phyloP scores from a whole-genome alignment of 1,139 yeast species.

The Blastobotrys petasosporus region DNA sequence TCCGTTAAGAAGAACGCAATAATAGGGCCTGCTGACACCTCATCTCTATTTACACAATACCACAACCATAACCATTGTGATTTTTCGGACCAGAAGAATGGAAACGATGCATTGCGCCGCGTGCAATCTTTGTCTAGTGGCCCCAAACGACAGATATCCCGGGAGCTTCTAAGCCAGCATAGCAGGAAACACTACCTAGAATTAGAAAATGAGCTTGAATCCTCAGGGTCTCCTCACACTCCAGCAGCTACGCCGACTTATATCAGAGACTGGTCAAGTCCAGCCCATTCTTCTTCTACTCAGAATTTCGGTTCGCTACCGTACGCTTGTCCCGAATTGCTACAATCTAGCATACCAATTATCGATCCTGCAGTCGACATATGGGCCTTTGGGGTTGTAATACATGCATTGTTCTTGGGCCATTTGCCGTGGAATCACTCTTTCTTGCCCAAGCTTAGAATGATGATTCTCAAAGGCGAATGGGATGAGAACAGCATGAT shows the following conservation, averaged over 20 bases:
- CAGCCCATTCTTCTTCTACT: slow-evolving; percentile 11
- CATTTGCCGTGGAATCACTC: slow-evolving; percentile 77
- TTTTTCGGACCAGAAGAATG: too few species aligned
- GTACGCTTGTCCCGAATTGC: slow-evolving; percentile 83
- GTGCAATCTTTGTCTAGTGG: too few species aligned
- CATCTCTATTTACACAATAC: slow-evolving; percentile 24
- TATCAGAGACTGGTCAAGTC: neutral
- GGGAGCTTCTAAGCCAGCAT: slow-evolving; percentile 2
- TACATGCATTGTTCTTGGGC: slow-evolving; percentile 69
- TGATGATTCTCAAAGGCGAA: slow-evolving; percentile 64
- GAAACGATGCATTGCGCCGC: too few species aligned
- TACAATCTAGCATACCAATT: slow-evolving; percentile 61
- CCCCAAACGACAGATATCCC: too few species aligned
- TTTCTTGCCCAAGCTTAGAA: slow-evolving; percentile 70
- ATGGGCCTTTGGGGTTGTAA: slow-evolving; percentile 84
- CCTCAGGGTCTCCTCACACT: neutral
- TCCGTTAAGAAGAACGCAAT: slow-evolving; percentile 9
- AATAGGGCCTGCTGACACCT: slow-evolving; percentile 29
- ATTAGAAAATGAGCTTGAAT: neutral
- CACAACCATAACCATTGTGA: slow-evolving; percentile 8
- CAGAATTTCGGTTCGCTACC: slow-evolving; percentile 75
- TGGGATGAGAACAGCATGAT: slow-evolving; percentile 45
- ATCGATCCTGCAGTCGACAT: slow-evolving; percentile 72
- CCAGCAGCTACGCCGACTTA: slow-evolving; percentile 1
- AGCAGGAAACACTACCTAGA: slow-evolving; percentile 5